Conservation (phyloP, 2,329 filamentous ascomycete genomes). For the Penicillium sumatraense region DNA sequence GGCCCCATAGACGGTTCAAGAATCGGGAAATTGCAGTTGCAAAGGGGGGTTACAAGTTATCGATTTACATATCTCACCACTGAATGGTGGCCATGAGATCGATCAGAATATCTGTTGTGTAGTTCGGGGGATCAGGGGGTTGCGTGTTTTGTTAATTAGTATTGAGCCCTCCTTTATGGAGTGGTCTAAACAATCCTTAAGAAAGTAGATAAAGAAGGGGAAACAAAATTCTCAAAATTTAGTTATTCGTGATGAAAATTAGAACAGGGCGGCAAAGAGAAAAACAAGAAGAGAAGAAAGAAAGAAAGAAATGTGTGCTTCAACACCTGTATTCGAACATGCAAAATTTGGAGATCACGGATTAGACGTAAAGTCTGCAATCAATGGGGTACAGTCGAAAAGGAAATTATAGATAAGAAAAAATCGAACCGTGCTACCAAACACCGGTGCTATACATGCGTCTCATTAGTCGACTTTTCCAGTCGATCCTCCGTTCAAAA, state of each 20-base stretch:
- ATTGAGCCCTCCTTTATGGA: too few relatives aligned
- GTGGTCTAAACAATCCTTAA: too few relatives aligned
- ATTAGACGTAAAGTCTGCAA: slow-evolving; percentile 19
- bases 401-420: slow-evolving; percentile 23
- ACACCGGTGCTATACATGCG: slow-evolving; percentile 38
- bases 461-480: slow-evolving; percentile 53
- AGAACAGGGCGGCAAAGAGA: too few relatives aligned
- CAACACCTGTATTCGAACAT: slow-evolving; percentile 22
- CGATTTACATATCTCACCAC: too few relatives aligned
- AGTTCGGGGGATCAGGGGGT: too few relatives aligned
- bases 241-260: neutral
- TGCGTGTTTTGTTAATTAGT: too few relatives aligned
- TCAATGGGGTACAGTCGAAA: slow-evolving; percentile 29
- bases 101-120: too few relatives aligned
- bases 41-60: too few relatives aligned
- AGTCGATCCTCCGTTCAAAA: slow-evolving; percentile 47
- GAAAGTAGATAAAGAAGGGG: too few relatives aligned
- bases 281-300: slow-evolving; percentile 4
- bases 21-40: too few relatives aligned
- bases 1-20: too few relatives aligned
- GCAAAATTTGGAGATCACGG: slow-evolving; percentile 21
- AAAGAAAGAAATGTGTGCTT: slow-evolving; percentile 25
- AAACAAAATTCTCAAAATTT: slow-evolving; percentile 1
- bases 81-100: too few relatives aligned
- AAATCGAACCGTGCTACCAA: slow-evolving; percentile 25